Evolutionary conservation across 768 basidiomycete species (phyloP).

Genomic region (Leccinum aurantiacum): DNA sequence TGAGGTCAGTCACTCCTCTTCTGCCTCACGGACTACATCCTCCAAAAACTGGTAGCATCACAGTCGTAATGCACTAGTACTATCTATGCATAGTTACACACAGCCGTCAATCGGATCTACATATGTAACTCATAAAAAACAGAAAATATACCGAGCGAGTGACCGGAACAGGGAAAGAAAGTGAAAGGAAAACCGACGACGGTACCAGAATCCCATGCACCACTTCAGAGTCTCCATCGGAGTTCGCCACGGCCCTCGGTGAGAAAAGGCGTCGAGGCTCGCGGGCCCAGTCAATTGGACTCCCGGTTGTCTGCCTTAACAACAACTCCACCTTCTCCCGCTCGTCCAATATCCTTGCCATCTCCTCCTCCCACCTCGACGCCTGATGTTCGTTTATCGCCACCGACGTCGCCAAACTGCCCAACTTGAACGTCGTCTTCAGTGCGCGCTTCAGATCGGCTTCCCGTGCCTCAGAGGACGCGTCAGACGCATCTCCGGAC

Average conservation of each 20-base stretch:
- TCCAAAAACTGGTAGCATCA: no score
- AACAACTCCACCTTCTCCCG: conserved; percentile 65
- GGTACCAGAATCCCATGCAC: not conserved
- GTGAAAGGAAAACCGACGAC: not conserved
- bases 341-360: conserved; percentile 62
- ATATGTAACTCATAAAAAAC: no score
- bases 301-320: conserved; percentile 60
- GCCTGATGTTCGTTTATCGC: conserved; percentile 68
- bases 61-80: no score
- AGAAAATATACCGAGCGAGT: no score
- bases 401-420: conserved; percentile 61
- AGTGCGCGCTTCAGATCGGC: conserved; percentile 67
- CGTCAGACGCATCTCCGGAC: conserved; percentile 41
- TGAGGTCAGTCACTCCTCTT: no score
- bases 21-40: no score
- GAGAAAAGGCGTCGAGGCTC: not conserved
- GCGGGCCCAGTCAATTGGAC: conserved; percentile 19
- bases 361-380: conserved; percentile 61
- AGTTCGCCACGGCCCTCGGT: no score
- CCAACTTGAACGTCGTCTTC: conserved; percentile 52
- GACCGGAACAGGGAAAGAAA: no score
- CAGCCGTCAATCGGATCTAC: no score
- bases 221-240: not conserved
- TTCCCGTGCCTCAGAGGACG: conserved; percentile 48
- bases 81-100: no score